Percentiles rank a stretch among this genome's conserved stretches.
phyloP scores from a whole-genome alignment of 129 eudicot species.

The Pseudognaphalium luteoalbum region DNA sequence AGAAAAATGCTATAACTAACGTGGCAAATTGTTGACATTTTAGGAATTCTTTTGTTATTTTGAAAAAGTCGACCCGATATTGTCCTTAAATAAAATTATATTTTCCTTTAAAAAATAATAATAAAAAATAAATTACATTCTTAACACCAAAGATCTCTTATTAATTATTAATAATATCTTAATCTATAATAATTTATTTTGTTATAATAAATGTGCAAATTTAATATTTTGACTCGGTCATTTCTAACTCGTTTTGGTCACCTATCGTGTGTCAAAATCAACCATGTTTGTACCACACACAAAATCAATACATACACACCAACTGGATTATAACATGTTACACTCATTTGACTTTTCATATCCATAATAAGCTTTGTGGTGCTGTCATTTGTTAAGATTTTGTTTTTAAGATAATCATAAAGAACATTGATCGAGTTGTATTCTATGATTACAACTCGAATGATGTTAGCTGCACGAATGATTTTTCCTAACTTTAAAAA shows the following conservation, averaged over 20 bases:
- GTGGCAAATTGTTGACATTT: constrained; percentile 29
- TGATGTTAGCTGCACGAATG: not conserved
- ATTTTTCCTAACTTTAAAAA: not conserved
- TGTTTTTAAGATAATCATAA: not conserved
- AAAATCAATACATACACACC: constrained; percentile 31
- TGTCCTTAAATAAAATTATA: constrained; percentile 21
- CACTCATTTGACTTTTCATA: constrained; percentile 15
- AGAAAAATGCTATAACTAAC: not conserved
- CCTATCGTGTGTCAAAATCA: constrained; percentile 29
- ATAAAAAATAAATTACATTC: not conserved
- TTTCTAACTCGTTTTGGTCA: constrained; percentile 29
- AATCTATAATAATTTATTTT: not conserved
- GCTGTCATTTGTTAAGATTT: not conserved
- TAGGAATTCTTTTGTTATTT: not conserved
- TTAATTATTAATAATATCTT: not conserved
- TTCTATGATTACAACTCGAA: not conserved
- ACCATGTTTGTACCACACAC: constrained; percentile 31
- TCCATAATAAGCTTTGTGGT: not conserved
- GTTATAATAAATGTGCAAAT: not conserved
- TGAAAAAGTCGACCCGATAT: constrained; percentile 21
- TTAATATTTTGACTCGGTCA: constrained; percentile 37
- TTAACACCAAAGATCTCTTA: not conserved
- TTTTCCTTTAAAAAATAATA: not conserved
- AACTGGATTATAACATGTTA: constrained; percentile 24
- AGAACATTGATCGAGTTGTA: not conserved